Base-by-base conservation (phyloP, 148 eudicot genomes). In the Silene uniflora region DNA sequence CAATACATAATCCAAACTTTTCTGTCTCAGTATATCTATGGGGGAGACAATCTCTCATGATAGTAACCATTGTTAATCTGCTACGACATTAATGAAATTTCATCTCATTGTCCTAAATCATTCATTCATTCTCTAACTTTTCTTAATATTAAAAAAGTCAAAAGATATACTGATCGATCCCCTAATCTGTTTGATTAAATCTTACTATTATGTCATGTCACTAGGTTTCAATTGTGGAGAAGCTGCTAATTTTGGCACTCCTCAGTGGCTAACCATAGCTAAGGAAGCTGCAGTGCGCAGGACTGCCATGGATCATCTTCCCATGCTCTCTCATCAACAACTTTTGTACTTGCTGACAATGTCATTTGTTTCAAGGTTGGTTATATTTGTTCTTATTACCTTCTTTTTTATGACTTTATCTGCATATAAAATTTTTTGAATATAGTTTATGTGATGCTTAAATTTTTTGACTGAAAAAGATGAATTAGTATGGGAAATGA, bases 291-390 rank as follows among this genome's bases (percentile, higher is more conserved):
- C 99, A 32, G 94, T 95, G 70, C 97, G 99, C 29, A 84, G 99
- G 86, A 95, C 99, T 85, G 91, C 87, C 23, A 95, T 95, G 99
- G 90, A 89, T 83, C 88, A 82, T 82, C 94, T 95, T 83, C 99
- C 99, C 61, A 95, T 95, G 99, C 99, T 95, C 85, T 95, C 98
- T 47, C 98, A 92, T 85, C 99, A 92, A 79, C 99, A 95, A 81
- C 84, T 95, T 77, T 76, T 95, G 47, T 92, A 92, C 85, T 82
- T 92, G 73, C 79, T 95, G 86, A 95, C 97, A 35, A 95, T 95
- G 99, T 95, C 99, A 71, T 95, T 92, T 75, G 81, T 91, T 79
- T 87, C 94, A 83, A 88, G 99, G 99, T 95, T 29, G 73, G 84
- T 22, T n/a, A 52, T 80, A 32, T 8, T 52, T 49, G 4, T 24